Evolutionary conservation across 225 moss, liverwort and hornwort species (phyloP).

Genomic region (Bryoerythrophyllum caledonicum): DNA sequence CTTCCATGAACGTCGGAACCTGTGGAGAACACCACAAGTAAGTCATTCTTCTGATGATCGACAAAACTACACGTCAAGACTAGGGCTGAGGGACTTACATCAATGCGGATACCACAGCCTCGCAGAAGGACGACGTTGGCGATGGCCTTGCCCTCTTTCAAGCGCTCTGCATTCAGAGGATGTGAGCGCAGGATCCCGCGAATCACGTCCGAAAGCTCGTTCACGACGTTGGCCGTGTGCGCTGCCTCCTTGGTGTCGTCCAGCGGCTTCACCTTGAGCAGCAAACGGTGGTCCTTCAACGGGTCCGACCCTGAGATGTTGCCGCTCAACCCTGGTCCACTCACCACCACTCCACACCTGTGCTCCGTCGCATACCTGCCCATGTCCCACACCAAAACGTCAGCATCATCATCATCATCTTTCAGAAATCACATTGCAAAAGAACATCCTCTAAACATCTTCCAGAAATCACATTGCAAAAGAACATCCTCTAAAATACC

Average conservation of each 20-base stretch:
- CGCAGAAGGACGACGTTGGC: constrained; percentile 89
- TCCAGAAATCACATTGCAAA: no score
- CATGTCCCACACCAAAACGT: constrained; percentile 18
- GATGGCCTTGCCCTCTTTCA: constrained; percentile 71
- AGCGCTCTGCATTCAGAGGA: constrained; percentile 84
- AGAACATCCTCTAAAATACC: not conserved
- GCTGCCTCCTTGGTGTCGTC: constrained; percentile 79
- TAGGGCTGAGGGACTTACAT: constrained; percentile 31
- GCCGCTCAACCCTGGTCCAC: constrained; percentile 83
- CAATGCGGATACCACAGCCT: constrained; percentile 95
- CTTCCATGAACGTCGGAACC: constrained; percentile 75
- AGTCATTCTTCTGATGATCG: not conserved
- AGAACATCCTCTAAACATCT: not conserved
- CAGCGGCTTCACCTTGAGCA: constrained; percentile 70
- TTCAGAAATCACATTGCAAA: not conserved
- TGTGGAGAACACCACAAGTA: constrained; percentile 16
- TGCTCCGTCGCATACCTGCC: constrained; percentile 98
- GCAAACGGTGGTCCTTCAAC: constrained; percentile 75
- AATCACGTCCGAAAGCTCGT: constrained; percentile 85
- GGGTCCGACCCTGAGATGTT: constrained; percentile 95
- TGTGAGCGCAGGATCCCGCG: constrained; percentile 76
- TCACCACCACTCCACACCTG: constrained; percentile 97
- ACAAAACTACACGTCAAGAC: not conserved
- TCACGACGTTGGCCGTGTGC: constrained; percentile 83
- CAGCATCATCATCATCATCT: not conserved